Base-by-base conservation (phyloP, 805 yeast genomes). In the Candida nitratophila region DNA sequence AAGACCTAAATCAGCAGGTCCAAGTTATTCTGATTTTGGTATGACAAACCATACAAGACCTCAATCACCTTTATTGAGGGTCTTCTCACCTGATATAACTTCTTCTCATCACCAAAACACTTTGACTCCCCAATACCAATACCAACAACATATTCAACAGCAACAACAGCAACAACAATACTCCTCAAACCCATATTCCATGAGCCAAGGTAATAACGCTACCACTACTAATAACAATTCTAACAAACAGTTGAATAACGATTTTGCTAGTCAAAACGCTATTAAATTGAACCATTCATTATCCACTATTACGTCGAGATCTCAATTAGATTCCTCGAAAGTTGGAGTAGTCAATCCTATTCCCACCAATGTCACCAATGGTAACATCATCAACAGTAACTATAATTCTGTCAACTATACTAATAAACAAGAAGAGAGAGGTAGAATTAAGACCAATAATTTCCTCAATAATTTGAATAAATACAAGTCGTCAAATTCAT, bases 1-100 rank as follows among this genome's bases (percentile, higher is more conserved):
- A 38, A 61, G 78, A 49, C 77, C 78, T 11, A 64, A 65, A 49
- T 69, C 75, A 27, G 77, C 76, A 2, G 77, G 72, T 26, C 73
- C 75, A 29, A 56, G 52, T 41, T 44, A 47, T 42, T 45, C 52
- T 22, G 52, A 52, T 20, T 22, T 32, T 29, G 36, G 26, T 10
- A 11, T 33, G 20, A 17, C 29, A 20, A 20, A 29, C 30, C 34
- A 24, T 11, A 29, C 36, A 12, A 17, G 17, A 10, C 21, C 37
- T 22, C 32, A 31, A 11, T 40, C 42, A 8, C 42, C 42, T 7
- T 21, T 40, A 22, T 26, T 40, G 8, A 21, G 42, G 21, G 42
- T 40, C 10, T 40, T 40, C 20, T 39, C 41, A 20, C 41, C 41
- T 12, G 35, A 30, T 39, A 21, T 27, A 15, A 22, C 31, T 9